Conservation (phyloP, 208 protist species). For the Vickermania ingenoplastis region DNA sequence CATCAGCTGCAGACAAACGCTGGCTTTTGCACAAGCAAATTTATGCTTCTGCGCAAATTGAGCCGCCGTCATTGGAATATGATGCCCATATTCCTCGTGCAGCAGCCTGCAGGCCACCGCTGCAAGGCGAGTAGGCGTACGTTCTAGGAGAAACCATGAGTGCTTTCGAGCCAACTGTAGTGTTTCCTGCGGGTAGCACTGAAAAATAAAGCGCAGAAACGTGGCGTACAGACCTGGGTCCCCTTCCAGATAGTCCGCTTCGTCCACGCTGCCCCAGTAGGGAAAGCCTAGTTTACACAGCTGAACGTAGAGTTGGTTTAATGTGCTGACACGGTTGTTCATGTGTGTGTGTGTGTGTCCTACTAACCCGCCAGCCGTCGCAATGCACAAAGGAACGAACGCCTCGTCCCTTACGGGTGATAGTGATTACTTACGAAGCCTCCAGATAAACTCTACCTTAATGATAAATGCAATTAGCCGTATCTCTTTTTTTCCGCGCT, state of each 20-base stretch:
- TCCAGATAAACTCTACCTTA: background rate
- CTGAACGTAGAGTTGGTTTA: background rate
- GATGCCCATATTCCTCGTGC: background rate
- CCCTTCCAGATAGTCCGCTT: background rate
- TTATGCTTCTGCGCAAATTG: background rate
- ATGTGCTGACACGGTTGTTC: background rate
- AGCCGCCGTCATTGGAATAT: constrained; percentile 2
- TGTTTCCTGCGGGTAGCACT: background rate
- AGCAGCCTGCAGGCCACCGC: background rate
- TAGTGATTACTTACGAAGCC: background rate
- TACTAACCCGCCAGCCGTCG: background rate
- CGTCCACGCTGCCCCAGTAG: background rate
- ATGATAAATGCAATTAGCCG: background rate
- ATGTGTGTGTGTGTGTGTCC: background rate
- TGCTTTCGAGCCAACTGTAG: background rate
- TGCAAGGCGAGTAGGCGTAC: background rate
- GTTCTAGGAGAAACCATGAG: background rate
- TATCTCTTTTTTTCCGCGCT: too few species aligned
- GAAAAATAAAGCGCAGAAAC: background rate
- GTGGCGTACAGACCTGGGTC: background rate
- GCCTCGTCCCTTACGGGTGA: background rate
- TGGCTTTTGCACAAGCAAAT: constrained; percentile 1
- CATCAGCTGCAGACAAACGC: background rate
- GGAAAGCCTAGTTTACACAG: background rate
- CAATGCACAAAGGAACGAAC: background rate